phyloP scores from a whole-genome alignment of 768 basidiomycete genomes.

The Boletus reticulatus region DNA sequence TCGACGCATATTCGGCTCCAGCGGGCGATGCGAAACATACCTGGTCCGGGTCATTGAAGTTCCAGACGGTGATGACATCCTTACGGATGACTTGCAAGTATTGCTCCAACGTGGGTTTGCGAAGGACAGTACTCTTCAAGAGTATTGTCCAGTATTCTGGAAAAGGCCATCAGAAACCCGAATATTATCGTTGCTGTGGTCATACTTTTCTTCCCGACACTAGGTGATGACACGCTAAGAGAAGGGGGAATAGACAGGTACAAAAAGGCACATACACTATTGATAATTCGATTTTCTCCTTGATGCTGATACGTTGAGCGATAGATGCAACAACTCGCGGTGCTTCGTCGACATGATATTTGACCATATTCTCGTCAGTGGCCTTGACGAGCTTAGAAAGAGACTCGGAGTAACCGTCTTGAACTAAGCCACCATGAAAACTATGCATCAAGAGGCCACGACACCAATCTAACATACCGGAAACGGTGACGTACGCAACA shows the following conservation, averaged over 20 bases:
- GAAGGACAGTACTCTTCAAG: slow-evolving; percentile 3
- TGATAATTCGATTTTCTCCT: slow-evolving; percentile 12
- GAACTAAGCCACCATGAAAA: neutral
- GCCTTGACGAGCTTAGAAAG: neutral
- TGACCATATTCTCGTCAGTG: slow-evolving; percentile 4
- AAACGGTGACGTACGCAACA: slow-evolving; percentile 1
- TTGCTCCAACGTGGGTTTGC: slow-evolving; percentile 2
- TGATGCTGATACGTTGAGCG: slow-evolving; percentile 14
- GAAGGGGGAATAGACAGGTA: neutral
- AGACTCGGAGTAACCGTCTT: slow-evolving; percentile 1
- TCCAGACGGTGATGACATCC: slow-evolving; percentile 10
- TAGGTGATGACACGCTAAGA: neutral
- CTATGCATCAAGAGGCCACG: neutral
- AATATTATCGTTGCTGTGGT: neutral
- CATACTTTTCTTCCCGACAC: slow-evolving; percentile 13
- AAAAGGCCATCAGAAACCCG: neutral
- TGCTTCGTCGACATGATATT: slow-evolving; percentile 6
- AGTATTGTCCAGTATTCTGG: slow-evolving; percentile 13
- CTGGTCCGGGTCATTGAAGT: slow-evolving; percentile 11
- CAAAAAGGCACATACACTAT: slow-evolving; percentile 1
- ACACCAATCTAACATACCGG: slow-evolving; percentile 1
- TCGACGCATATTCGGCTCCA: neutral
- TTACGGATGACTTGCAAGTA: slow-evolving; percentile 10
- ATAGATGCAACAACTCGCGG: slow-evolving; percentile 6
- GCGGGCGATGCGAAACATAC: neutral